Base-by-base conservation (phyloP, 495 filamentous ascomycete genomes). In the Penicillium longicatenatum region DNA sequence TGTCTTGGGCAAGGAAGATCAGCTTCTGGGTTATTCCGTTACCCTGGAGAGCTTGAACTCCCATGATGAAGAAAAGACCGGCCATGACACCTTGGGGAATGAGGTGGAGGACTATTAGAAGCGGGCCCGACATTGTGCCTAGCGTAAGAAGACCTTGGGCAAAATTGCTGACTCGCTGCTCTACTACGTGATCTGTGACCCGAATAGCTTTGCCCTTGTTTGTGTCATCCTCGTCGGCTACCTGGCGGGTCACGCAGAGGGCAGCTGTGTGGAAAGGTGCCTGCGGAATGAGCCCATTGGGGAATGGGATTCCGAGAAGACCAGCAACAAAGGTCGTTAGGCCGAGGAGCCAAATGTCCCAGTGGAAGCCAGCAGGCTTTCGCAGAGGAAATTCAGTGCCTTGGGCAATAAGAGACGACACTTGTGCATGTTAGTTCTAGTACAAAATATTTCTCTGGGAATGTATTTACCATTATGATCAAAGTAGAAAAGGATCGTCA, bases 41-140 rank as follows among this genome's bases (percentile, higher is more conserved):
- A 12, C 75, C 84, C 62, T 86, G 78, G 26, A 94, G 82, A n/a
- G 89, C 89, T 66, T 92, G 87, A 54, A 89, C 84, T 26, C 91
- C 93, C 88, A 97, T 94, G 63, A 96, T 86, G 74, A 97, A 97
- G 80, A 98, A 97, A 14, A 98, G 81, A 6, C 93, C 93, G 0
- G 91, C 90, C 58, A 98, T 79, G 20, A 97, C 89, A 54, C 84
- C 90, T 64, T 93, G 91, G 0, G 93, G 93, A 63, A 98, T 92
- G 5, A 93, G 82, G 55, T 90, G 87, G 10, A 98, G 75, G 20
- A 96, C 90, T 22, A 86, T 77, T 8, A 98, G 82, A 1, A 98
- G 78, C 0, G 93, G 93, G 0, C 89, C 89, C 4, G 88, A 84
- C 91, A 97, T 97, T 50, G 91, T 93, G 29, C 89, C 91, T 5